Conservation (phyloP, 179 eudicot species). For the Silene noctiflora region DNA sequence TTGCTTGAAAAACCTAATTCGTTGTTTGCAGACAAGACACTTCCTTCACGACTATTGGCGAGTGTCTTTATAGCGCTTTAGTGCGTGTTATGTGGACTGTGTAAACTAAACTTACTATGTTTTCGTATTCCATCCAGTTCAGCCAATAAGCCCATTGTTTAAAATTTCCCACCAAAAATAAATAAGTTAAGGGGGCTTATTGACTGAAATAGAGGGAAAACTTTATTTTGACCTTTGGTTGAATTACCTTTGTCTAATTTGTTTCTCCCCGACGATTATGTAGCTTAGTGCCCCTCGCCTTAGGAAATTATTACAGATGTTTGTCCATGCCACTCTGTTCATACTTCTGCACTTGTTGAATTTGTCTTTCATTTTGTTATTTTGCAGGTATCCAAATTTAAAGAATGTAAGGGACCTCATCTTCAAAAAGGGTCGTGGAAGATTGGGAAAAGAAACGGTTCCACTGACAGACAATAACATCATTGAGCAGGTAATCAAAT, state of each 20-base stretch:
- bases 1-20: background rate
- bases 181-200: too few species aligned
- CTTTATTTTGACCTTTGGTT: background rate
- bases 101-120: background rate
- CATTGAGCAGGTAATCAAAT: constrained; percentile 38
- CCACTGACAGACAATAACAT: constrained; percentile 44
- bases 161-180: too few species aligned
- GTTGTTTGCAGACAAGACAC: background rate
- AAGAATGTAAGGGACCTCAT: constrained; percentile 46
- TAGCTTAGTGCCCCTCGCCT: background rate
- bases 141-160: too few species aligned
- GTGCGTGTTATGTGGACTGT: background rate
- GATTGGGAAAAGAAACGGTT: constrained; percentile 35
- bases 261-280: background rate
- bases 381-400: constrained; percentile 40
- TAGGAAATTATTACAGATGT: background rate
- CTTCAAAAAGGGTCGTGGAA: constrained; percentile 40
- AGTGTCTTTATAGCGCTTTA: background rate
- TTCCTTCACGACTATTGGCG: background rate
- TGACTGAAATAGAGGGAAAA: too few species aligned
- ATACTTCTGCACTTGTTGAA: background rate
- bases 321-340: background rate
- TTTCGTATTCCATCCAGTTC: too few species aligned
- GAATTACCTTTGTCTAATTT: background rate
- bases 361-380: background rate